Evolutionary conservation across 768 basidiomycete species (phyloP).

Genomic region (Scleroderma citrinum): DNA sequence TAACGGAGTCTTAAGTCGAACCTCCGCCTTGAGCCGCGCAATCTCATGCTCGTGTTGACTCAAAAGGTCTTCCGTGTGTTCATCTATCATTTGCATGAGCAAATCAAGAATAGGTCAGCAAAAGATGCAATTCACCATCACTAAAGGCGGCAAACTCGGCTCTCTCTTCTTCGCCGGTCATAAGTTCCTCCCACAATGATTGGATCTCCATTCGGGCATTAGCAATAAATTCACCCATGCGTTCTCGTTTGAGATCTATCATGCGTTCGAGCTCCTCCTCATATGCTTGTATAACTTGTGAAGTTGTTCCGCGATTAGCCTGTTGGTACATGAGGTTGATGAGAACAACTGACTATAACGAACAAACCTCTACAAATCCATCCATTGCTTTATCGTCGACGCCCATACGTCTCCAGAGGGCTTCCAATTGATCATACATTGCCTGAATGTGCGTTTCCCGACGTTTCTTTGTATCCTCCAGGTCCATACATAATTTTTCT

Average conservation of each 20-base stretch:
- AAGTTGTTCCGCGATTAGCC: conserved; percentile 71
- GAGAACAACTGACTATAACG: not conserved
- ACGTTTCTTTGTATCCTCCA: conserved; percentile 67
- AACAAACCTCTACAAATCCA: conserved; percentile 72
- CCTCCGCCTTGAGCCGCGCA: conserved; percentile 72
- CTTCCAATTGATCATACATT: conserved; percentile 91
- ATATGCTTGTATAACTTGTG: conserved; percentile 73
- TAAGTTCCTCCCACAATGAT: conserved; percentile 78
- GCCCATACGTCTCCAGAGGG: conserved; percentile 83
- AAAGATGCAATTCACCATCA: conserved; percentile 53
- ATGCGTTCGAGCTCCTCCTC: conserved; percentile 88
- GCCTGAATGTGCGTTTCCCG: conserved; percentile 85
- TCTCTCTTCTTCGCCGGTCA: conserved; percentile 79
- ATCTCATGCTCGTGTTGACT: conserved; percentile 84
- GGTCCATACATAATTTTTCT: conserved; percentile 43
- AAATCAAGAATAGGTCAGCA: not conserved
- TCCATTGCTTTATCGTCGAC: conserved; percentile 79
- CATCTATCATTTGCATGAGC: conserved; percentile 41
- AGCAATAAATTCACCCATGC: conserved; percentile 78
- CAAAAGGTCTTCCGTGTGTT: conserved; percentile 85
- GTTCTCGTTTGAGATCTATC: conserved; percentile 80
- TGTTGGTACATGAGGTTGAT: conserved; percentile 3
- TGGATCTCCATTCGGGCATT: conserved; percentile 80
- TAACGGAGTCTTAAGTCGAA: conserved; percentile 69
- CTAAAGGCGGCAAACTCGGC: conserved; percentile 75